A percentile compares a stretch with the other conserved stretches of the same genome.
phyloP scores from a whole-genome alignment of 2,329 filamentous ascomycete species.

The Mycosphaerelloides madeirae region DNA sequence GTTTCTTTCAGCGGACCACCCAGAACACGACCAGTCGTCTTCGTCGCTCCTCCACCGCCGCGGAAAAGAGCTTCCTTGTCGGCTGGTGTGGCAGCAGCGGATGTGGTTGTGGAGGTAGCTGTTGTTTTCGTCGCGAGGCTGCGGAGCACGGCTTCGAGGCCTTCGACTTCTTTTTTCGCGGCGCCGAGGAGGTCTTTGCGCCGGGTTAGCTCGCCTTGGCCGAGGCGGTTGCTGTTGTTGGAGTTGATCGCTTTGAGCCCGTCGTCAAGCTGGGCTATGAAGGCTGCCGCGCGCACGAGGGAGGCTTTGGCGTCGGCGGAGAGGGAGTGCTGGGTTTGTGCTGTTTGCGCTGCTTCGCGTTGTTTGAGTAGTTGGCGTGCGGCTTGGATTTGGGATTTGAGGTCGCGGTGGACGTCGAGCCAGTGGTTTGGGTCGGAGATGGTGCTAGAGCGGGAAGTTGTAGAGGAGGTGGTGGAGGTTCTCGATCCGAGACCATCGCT shows the following conservation, averaged over 20 bases:
- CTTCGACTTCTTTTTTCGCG: constrained; percentile 69
- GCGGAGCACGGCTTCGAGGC: constrained; percentile 67
- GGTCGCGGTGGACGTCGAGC: constrained; percentile 69
- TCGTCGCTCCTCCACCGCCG: constrained; percentile 9
- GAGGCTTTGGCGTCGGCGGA: constrained; percentile 70
- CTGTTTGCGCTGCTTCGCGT: constrained; percentile 58
- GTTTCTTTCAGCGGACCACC: constrained; percentile 68
- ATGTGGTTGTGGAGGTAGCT: constrained; percentile 16
- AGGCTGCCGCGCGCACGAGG: constrained; percentile 62
- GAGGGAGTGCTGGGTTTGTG: constrained; percentile 54
- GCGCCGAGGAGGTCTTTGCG: constrained; percentile 65
- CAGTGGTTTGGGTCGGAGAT: constrained; percentile 56
- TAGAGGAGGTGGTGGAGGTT: constrained; percentile 33
- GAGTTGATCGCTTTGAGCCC: constrained; percentile 50
- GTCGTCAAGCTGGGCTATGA: constrained; percentile 61
- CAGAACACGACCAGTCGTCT: constrained; percentile 56
- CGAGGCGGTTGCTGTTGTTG: constrained; percentile 48
- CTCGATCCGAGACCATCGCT: constrained; percentile 33
- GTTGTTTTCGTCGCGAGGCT: constrained; percentile 52
- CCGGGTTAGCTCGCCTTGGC: constrained; percentile 69
- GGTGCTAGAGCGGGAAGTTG: constrained; percentile 27
- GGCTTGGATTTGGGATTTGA: constrained; percentile 67
- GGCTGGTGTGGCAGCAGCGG: constrained; percentile 33
- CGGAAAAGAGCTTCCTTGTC: constrained; percentile 34
- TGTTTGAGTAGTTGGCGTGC: constrained; percentile 61